These are phyloP conservation scores for Epichloe festucae DNA, from an alignment of 2,329 filamentous ascomycete species.

Conservation along the genomic window DNA sequence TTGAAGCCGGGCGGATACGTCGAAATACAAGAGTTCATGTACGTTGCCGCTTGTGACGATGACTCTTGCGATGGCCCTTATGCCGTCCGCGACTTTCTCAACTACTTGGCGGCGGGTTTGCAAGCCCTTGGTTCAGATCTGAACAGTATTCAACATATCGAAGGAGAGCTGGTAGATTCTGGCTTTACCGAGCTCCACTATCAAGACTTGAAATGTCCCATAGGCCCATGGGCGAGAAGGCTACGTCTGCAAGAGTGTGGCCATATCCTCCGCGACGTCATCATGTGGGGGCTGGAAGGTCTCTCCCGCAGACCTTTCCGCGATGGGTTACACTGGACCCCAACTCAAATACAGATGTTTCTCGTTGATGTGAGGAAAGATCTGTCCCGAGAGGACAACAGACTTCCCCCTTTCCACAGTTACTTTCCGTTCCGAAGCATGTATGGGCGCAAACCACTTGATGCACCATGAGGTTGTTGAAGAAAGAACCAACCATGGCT, in stretches of 20 bases:
- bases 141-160: constrained; percentile 24
- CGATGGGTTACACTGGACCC: constrained; percentile 27
- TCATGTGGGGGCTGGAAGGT: constrained; percentile 27
- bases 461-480: background rate
- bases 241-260: constrained; percentile 31
- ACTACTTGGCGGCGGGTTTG: constrained; percentile 28
- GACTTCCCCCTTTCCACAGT: constrained; percentile 23
- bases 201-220: constrained; percentile 32
- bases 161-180: constrained; percentile 22
- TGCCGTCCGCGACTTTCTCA: constrained; percentile 33
- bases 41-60: constrained; percentile 31
- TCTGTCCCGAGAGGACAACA: constrained; percentile 21
- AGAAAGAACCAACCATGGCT: background rate
- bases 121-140: constrained; percentile 28
- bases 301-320: constrained; percentile 25
- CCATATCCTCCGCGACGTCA: constrained; percentile 29
- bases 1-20: constrained; percentile 39
- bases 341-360: constrained; percentile 30
- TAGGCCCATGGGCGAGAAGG: constrained; percentile 35
- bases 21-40: constrained; percentile 35
- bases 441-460: constrained; percentile 25
- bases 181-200: constrained; percentile 30
- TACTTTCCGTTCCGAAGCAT: constrained; percentile 29
- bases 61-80: constrained; percentile 28
- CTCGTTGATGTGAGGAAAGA: constrained; percentile 27